Conservation (phyloP, 768 basidiomycete species). For the Pleurotus pulmonarius region DNA sequence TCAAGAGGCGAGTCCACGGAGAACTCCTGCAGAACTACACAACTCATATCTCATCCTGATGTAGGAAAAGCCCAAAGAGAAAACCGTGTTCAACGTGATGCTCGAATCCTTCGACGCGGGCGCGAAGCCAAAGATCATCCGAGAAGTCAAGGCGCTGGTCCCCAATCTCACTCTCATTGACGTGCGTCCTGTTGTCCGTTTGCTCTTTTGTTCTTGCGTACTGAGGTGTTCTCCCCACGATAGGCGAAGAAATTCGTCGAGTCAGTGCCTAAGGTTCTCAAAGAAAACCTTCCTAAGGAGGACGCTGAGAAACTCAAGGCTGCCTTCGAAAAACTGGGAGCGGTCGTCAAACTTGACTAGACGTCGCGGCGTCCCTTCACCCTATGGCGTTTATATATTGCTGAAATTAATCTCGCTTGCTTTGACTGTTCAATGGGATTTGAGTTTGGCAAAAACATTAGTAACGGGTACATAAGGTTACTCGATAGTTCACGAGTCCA, state of each 20-base stretch:
- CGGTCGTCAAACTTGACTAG: conserved; percentile 80
- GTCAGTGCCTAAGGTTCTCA: conserved; percentile 86
- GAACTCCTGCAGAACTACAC: background rate
- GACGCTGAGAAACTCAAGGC: conserved; percentile 96
- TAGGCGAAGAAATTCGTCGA: conserved; percentile 99
- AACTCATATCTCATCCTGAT: background rate
- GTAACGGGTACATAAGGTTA: conserved; percentile 3
- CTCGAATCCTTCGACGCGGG: conserved; percentile 91
- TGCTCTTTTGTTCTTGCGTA: background rate
- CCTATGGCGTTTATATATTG: background rate
- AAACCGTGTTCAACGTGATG: conserved; percentile 94
- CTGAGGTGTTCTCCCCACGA: background rate
- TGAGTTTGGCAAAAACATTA: background rate
- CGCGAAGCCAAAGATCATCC: conserved; percentile 94
- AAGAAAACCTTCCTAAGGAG: conserved; percentile 94
- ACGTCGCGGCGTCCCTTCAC: conserved; percentile 2
- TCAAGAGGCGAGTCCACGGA: conserved; percentile 48
- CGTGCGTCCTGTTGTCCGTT: conserved; percentile 45
- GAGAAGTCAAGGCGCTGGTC: conserved; percentile 94
- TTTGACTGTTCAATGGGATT: conserved; percentile 2
- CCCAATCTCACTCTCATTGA: conserved; percentile 97
- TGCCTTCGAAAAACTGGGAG: conserved; percentile 87
- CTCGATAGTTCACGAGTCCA: background rate
- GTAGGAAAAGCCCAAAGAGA: conserved; percentile 96
- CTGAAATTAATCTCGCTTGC: background rate